A percentile compares a stretch with the other conserved stretches of the same genome.
phyloP scores from a whole-genome alignment of 176 grass and related monocot genomes.

The Hyparrhenia diplandra region DNA sequence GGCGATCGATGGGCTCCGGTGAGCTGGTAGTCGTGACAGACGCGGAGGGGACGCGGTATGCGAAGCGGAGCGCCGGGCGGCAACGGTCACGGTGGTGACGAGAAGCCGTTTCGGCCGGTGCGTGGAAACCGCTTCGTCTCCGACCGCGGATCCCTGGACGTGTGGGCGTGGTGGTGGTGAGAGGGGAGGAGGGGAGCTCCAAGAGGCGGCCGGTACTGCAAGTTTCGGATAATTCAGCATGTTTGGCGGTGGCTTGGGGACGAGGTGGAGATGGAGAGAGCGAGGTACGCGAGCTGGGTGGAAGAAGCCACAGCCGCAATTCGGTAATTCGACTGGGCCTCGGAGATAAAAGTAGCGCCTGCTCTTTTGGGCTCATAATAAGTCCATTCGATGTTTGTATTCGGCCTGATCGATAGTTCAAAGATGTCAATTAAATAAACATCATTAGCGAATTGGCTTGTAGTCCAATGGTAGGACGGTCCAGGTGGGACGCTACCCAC shows the following conservation, averaged over 20 bases:
- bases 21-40: background rate
- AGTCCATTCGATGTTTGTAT: no score
- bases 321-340: background rate
- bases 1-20: accelerated
- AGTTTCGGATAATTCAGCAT: conserved; percentile 21
- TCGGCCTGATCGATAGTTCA: no score
- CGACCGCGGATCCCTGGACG: background rate
- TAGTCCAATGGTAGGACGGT: no score
- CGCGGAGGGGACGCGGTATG: background rate
- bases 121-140: background rate
- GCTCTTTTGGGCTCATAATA: no score
- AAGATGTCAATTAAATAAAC: no score
- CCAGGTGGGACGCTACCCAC: no score
- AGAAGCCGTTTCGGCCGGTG: background rate
- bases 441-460: no score
- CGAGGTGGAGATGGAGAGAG: background rate
- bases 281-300: background rate
- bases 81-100: background rate
- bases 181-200: background rate
- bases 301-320: background rate
- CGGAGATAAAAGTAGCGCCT: no score
- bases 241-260: background rate
- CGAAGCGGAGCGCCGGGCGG: background rate
- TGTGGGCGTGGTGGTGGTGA: background rate
- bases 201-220: background rate